Conservation (phyloP, 345 rosid species). For the Triadica sebifera region DNA sequence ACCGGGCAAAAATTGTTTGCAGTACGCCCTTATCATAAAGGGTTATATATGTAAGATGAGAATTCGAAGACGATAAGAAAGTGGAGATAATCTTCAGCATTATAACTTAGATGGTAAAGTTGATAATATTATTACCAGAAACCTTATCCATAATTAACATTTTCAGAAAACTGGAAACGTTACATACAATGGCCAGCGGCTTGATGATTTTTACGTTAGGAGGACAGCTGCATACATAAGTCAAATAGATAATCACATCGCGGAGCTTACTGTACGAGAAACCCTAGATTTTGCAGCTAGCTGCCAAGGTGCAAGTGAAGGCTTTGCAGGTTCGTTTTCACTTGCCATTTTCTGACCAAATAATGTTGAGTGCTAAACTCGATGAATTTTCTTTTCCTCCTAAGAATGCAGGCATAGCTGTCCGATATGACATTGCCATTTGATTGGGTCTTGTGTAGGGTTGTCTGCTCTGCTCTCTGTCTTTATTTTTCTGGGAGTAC, state of each 20-base stretch:
- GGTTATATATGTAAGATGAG: neutral
- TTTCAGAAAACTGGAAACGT: conserved; percentile 61
- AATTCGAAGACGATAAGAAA: neutral
- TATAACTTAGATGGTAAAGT: neutral
- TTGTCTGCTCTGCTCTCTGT: neutral
- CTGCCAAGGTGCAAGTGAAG: conserved; percentile 84
- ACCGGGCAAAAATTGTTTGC: neutral
- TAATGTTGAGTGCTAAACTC: neutral
- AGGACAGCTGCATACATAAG: conserved; percentile 91
- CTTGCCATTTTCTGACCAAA: no score
- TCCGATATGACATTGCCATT: neutral
- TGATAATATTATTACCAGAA: neutral
- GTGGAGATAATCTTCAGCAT: neutral
- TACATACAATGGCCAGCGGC: conserved; percentile 71
- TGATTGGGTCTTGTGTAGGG: neutral
- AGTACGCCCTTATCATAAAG: neutral
- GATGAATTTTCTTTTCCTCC: neutral
- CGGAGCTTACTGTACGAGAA: conserved; percentile 90
- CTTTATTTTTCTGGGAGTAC: neutral
- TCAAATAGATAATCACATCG: conserved; percentile 87
- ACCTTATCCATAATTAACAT: neutral
- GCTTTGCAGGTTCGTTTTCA: conserved; percentile 72
- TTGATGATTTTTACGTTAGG: conserved; percentile 64
- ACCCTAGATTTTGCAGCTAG: conserved; percentile 92
- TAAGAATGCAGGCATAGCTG: neutral